These are phyloP conservation scores for Coleophoma crateriformis DNA, from an alignment of 2,329 filamentous ascomycete species.

Conservation along the genomic window DNA sequence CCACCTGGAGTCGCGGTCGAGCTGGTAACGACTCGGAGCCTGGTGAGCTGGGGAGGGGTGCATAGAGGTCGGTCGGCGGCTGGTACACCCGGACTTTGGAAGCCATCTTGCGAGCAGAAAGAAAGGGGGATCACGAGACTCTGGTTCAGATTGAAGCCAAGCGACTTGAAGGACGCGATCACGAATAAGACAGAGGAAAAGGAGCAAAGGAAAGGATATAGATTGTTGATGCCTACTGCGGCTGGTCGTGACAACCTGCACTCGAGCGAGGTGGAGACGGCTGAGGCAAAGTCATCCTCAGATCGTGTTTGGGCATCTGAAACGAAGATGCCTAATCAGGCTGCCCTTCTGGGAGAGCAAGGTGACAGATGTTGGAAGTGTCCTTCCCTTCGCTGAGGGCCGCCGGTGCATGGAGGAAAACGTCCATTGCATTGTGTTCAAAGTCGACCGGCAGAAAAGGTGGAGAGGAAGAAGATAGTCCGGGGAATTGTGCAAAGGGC, in stretches of 20 bases:
- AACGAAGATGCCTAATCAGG: not conserved
- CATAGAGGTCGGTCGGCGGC: not conserved
- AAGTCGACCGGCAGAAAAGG: too few species aligned
- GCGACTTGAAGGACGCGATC: not conserved
- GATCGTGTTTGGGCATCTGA: not conserved
- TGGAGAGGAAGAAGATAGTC: too few species aligned
- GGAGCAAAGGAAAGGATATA: not conserved
- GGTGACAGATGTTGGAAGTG: too few species aligned
- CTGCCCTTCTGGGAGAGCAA: too few species aligned
- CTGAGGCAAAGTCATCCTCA: not conserved
- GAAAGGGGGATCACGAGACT: not conserved
- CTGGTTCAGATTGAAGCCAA: not conserved
- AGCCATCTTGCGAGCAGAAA: not conserved
- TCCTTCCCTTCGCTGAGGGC: too few species aligned
- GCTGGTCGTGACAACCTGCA: not conserved
- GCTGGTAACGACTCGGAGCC: too few species aligned
- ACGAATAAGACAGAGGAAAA: not conserved
- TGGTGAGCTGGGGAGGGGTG: not conserved
- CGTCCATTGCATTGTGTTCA: too few species aligned
- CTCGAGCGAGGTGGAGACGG: not conserved
- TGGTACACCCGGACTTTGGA: not conserved
- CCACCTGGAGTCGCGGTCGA: not conserved
- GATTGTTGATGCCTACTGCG: not conserved
- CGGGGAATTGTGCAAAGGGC: too few species aligned
- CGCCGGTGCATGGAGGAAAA: too few species aligned